phyloP scores from a whole-genome alignment of 345 rosid genomes.

The Isatis tinctoria region DNA sequence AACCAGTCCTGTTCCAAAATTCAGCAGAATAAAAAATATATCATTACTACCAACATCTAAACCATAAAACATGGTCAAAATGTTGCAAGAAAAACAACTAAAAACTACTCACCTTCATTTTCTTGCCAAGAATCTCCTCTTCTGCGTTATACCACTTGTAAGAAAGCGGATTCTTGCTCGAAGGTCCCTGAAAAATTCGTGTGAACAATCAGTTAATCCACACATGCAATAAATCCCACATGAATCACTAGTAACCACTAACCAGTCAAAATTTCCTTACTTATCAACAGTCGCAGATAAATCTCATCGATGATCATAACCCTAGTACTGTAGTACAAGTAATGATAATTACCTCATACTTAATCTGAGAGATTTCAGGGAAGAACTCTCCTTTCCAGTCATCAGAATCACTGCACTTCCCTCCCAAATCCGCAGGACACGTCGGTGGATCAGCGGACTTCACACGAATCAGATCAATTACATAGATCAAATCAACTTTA shows the following conservation, averaged over 20 bases:
- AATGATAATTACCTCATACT: conserved; percentile 59
- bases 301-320: too few species aligned
- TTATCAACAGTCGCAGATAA: neutral
- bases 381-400: conserved; percentile 96
- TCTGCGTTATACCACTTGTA: conserved; percentile 89
- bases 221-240: conserved; percentile 7
- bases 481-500: neutral
- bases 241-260: neutral
- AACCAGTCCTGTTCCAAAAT: conserved; percentile 70
- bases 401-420: conserved; percentile 49
- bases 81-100: neutral
- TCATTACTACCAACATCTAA: neutral
- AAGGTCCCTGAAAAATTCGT: conserved; percentile 54
- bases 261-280: neutral
- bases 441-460: conserved; percentile 62
- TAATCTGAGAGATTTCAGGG: conserved; percentile 69
- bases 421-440: conserved; percentile 69
- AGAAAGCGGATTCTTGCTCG: conserved; percentile 68
- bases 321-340: neutral
- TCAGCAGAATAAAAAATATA: neutral
- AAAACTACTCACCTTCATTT: conserved; percentile 67
- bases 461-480: conserved; percentile 17
- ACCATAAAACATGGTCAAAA: neutral
- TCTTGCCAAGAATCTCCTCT: conserved; percentile 90
- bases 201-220: neutral